Percentiles rank a stretch among this genome's conserved stretches.
phyloP scores from a whole-genome alignment of 176 grass and related monocot genomes.

The Saccharum spontaneum region DNA sequence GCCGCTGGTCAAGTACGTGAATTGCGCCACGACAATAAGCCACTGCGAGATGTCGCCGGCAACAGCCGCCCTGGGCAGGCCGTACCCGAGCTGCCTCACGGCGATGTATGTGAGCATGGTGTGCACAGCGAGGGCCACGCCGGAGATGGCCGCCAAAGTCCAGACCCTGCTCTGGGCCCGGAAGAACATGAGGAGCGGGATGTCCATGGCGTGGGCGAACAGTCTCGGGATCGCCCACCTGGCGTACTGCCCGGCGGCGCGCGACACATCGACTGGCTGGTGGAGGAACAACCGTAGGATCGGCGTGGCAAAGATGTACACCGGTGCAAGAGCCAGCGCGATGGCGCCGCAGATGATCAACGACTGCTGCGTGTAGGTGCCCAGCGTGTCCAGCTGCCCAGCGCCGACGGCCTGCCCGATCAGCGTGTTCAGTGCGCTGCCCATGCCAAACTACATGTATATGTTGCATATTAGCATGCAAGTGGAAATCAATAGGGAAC shows the following conservation, averaged over 20 bases:
- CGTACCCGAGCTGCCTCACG: constrained; percentile 28
- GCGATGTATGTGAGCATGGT: constrained; percentile 42
- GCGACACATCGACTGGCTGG: constrained; percentile 32
- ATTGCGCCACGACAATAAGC: constrained; percentile 43
- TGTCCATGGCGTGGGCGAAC: constrained; percentile 52
- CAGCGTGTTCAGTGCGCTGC: constrained; percentile 57
- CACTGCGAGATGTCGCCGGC: constrained; percentile 45
- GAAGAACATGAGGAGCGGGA: constrained; percentile 60
- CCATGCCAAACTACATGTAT: constrained; percentile 47
- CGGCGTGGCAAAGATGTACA: constrained; percentile 41
- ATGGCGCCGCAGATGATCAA: constrained; percentile 48
- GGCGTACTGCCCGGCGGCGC: constrained; percentile 38
- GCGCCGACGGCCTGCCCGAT: constrained; percentile 56
- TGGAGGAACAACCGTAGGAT: constrained; percentile 32
- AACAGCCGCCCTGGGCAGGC: constrained; percentile 39
- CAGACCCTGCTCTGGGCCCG: constrained; percentile 54
- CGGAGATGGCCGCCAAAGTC: constrained; percentile 43
- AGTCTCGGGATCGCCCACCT: constrained; percentile 48
- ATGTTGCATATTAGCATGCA: too few species aligned
- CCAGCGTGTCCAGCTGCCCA: constrained; percentile 35
- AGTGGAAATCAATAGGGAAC: too few species aligned
- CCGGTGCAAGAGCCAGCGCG: constrained; percentile 31
- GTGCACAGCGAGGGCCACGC: constrained; percentile 34
- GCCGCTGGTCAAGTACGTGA: constrained; percentile 39
- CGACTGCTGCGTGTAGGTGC: constrained; percentile 54